Evolutionary conservation across 768 basidiomycete species (phyloP).

Genomic region (Stropharia rugosoannulata): DNA sequence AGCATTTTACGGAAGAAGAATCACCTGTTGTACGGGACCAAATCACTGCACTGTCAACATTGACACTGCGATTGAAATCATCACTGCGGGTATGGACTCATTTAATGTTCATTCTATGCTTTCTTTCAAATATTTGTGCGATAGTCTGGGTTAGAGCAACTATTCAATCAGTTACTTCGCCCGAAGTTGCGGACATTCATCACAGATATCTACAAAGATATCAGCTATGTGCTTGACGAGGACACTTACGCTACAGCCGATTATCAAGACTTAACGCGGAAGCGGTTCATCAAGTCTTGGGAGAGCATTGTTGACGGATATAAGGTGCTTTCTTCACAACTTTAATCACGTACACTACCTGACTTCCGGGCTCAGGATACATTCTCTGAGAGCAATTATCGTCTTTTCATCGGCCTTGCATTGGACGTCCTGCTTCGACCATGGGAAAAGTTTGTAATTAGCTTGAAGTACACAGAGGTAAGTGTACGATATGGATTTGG

Average conservation of each 20-base stretch:
- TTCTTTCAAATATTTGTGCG: slow-evolving; percentile 2
- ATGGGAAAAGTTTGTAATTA: slow-evolving; percentile 88
- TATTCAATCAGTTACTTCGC: slow-evolving; percentile 93
- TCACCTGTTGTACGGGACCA: slow-evolving; percentile 46
- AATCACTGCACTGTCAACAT: slow-evolving; percentile 49
- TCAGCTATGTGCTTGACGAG: slow-evolving; percentile 87
- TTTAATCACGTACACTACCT: slow-evolving; percentile 2
- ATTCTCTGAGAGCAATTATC: slow-evolving; percentile 88
- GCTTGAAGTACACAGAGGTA: slow-evolving; percentile 87
- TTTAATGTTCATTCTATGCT: neutral
- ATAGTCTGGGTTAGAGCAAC: slow-evolving; percentile 84
- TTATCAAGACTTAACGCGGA: slow-evolving; percentile 81
- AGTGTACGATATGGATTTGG: slow-evolving; percentile 13
- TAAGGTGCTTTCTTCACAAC: slow-evolving; percentile 50
- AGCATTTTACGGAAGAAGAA: slow-evolving; percentile 67
- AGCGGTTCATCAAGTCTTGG: slow-evolving; percentile 90
- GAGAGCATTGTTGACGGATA: slow-evolving; percentile 84
- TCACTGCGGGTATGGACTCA: slow-evolving; percentile 61
- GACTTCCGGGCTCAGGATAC: slow-evolving; percentile 55
- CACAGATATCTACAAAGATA: slow-evolving; percentile 86
- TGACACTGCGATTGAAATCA: slow-evolving; percentile 65
- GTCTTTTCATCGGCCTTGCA: slow-evolving; percentile 79
- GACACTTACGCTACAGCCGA: slow-evolving; percentile 83
- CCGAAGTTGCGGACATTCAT: slow-evolving; percentile 84
- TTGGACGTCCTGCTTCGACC: slow-evolving; percentile 90